Evolutionary conservation across 768 basidiomycete genomes (phyloP).

Genomic region (Suillus brevipes): DNA sequence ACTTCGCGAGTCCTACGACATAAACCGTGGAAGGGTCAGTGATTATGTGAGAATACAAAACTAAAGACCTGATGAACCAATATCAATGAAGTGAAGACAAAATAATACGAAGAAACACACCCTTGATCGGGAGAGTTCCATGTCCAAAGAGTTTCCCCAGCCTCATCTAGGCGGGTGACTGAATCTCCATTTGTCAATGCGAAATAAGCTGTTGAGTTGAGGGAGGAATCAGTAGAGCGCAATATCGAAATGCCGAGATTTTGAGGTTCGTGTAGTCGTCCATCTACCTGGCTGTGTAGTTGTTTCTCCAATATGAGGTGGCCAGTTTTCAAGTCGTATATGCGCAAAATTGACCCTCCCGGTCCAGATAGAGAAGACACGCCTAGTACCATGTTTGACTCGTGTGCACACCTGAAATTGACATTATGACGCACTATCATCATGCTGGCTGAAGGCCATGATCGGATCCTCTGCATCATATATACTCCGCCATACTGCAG

Average conservation of each 20-base stretch:
- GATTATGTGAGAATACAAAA: conserved; percentile 64
- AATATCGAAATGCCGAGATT: conserved; percentile 55
- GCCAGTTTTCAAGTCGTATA: conserved; percentile 66
- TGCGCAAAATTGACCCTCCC: conserved; percentile 65
- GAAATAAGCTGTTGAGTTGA: conserved; percentile 37
- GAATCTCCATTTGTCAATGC: conserved; percentile 62
- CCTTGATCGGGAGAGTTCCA: conserved; percentile 71
- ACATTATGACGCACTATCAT: conserved; percentile 48
- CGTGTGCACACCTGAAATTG: conserved; percentile 2
- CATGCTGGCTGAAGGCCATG: conserved; percentile 57
- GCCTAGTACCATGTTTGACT: conserved; percentile 38
- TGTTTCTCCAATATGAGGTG: conserved; percentile 63
- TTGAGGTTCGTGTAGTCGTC: conserved; percentile 50
- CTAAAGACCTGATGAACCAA: conserved; percentile 49
- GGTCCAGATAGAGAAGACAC: conserved; percentile 76
- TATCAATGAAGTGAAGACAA: conserved; percentile 8
- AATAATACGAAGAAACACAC: conserved; percentile 40
- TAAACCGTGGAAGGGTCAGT: conserved; percentile 56
- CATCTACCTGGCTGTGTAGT: conserved; percentile 49
- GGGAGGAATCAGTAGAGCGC: conserved; percentile 36
- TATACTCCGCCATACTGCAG: conserved; percentile 76
- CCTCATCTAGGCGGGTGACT: conserved; percentile 50
- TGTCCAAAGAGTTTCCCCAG: conserved; percentile 63
- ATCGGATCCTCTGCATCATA: conserved; percentile 72
- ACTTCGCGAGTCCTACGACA: conserved; percentile 46